Percentiles rank a stretch among this genome's conserved stretches.
Conservation (phyloP, 768 basidiomycete genomes). For the Rickenella mellea region DNA sequence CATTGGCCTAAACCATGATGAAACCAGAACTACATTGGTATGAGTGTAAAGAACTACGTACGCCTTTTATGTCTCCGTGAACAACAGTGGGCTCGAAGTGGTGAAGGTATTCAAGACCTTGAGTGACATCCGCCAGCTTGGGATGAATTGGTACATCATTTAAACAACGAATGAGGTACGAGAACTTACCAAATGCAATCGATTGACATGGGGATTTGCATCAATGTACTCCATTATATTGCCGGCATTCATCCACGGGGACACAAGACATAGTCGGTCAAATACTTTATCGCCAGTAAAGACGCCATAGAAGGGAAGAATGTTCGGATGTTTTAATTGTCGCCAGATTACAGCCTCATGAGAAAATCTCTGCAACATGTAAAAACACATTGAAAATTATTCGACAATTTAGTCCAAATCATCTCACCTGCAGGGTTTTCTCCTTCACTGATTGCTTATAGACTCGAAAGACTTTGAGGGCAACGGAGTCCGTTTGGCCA, state of each 20-base stretch:
- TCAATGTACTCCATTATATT: slow-evolving; percentile 8
- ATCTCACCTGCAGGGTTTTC: too few species aligned
- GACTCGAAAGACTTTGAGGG: too few species aligned
- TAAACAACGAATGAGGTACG: too few species aligned
- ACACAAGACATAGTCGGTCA: neutral
- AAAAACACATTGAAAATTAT: too few species aligned
- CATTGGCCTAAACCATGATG: slow-evolving; percentile 13
- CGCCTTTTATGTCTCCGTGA: neutral
- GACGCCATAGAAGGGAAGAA: slow-evolving; percentile 11
- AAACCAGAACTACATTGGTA: too few species aligned
- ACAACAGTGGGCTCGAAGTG: neutral
- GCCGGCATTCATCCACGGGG: slow-evolving; percentile 11
- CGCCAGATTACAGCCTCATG: slow-evolving; percentile 13
- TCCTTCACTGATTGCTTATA: too few species aligned
- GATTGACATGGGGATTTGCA: too few species aligned
- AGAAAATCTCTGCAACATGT: slow-evolving; percentile 12
- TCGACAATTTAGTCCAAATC: too few species aligned
- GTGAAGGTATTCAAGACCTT: neutral
- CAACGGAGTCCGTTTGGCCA: too few species aligned
- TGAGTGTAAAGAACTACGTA: too few species aligned
- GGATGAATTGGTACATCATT: too few species aligned
- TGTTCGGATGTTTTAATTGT: slow-evolving; percentile 13
- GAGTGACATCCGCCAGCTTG: neutral
- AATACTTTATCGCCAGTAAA: neutral
- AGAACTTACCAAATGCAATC: too few species aligned